Base-by-base conservation (phyloP, 1,284 basidiomycete genomes). In the Ustilago bromivora region DNA sequence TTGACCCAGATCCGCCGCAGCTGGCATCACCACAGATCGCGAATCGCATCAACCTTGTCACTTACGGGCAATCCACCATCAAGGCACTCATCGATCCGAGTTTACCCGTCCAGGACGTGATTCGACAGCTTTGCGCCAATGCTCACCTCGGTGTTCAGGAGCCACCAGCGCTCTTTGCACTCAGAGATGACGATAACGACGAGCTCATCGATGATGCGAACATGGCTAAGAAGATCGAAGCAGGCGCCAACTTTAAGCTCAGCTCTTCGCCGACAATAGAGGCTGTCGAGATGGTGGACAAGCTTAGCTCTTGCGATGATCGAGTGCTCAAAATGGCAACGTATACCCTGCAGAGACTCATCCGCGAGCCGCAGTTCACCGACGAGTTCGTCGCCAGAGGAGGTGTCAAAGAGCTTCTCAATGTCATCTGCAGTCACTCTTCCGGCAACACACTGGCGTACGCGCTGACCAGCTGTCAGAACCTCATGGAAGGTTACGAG, bases 401-500 rank as follows among this genome's bases (percentile, higher is more conserved):
- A 74, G 96, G 96, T 1, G 68, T 83, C 38, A 64, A 63, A 40
- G 82, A 84, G 57, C 71, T 84, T 1, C 60, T 82, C 49, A 66
- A 63, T 32, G 72, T 82, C 62, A 80, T 80, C 13, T 58, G 61
- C 62, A 61, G 61, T 8, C 74, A 75, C 12, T 89, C 89, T 34
- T 90, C 90, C 77, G 95, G 95, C 49, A 98, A 97, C 85, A 93
- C 92, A 2, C 90, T 98, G 23, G 86, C 96, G 90, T 95, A 95
- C 79, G 93, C 93, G 13, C 88, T 95, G 35, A 90, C 91, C 17
- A 91, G 92, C 8, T 91, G 94, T 89, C 93, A 95, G 87, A 93
- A 94, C 82, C 87, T 95, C 54, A 77, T 84, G 68, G 82, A 84
- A 51, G 72, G 66, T 53, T 75, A 69, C 59, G 80, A 82, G 19